These are phyloP conservation scores for Coffea humblotiana DNA, from an alignment of 305 asterid genomes.

Conservation along the genomic window DNA sequence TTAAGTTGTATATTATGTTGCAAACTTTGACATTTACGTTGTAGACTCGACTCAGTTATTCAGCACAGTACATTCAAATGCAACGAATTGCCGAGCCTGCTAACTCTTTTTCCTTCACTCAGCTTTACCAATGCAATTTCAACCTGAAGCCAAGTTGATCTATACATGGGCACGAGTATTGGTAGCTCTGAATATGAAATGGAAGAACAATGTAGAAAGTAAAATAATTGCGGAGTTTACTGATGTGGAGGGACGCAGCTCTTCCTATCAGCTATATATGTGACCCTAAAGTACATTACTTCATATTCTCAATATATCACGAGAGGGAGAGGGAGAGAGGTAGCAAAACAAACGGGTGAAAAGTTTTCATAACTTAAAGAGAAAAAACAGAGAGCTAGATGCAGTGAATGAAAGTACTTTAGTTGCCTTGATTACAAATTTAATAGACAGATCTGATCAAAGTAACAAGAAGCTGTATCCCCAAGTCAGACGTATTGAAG, in stretches of 20 bases:
- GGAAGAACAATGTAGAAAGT: background rate
- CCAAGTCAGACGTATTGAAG: background rate
- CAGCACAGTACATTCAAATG: background rate
- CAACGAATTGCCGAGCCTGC: background rate
- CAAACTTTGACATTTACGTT: background rate
- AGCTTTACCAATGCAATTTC: too few relatives aligned
- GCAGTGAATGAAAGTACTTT: background rate
- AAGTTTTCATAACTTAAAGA: background rate
- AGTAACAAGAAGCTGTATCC: background rate
- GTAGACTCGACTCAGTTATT: background rate
- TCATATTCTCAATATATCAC: background rate
- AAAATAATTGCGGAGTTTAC: background rate
- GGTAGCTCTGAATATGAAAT: background rate
- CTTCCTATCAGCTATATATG: background rate
- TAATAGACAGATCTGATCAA: background rate
- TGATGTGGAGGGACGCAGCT: background rate
- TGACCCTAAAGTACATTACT: background rate
- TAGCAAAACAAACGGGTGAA: background rate
- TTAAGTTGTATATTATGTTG: background rate
- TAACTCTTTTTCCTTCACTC: background rate
- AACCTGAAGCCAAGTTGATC: constrained; percentile 1
- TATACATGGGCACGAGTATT: too few relatives aligned
- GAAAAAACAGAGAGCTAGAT: background rate
- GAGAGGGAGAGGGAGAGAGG: too few relatives aligned
- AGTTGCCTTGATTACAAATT: background rate